Conservation (phyloP, 192 early-diverging fungal species). For the Backusella psychrophila region DNA sequence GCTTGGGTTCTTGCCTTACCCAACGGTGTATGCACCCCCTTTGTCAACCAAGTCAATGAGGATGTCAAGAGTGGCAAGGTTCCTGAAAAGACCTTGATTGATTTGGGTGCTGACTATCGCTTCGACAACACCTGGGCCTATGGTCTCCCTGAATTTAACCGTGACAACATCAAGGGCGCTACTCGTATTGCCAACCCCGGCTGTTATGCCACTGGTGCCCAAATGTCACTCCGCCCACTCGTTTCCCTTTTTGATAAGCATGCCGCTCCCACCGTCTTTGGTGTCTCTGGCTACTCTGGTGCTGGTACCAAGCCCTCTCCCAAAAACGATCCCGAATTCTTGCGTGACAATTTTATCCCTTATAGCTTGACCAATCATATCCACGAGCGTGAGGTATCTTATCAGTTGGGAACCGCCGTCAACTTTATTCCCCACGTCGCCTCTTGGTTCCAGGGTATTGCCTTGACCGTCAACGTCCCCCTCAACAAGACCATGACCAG, state of each 20-base stretch:
- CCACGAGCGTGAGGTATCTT: constrained; percentile 90
- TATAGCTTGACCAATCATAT: constrained; percentile 94
- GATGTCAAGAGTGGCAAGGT: constrained; percentile 48
- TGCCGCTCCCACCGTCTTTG: constrained; percentile 79
- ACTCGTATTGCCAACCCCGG: constrained; percentile 92
- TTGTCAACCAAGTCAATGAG: constrained; percentile 75
- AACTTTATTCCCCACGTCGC: constrained; percentile 92
- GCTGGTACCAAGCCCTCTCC: constrained; percentile 96
- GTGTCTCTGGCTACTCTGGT: constrained; percentile 97
- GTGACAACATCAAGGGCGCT: constrained; percentile 58
- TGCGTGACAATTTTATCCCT: constrained; percentile 89
- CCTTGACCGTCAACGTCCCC: constrained; percentile 87
- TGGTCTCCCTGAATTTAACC: constrained; percentile 83
- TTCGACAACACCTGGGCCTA: constrained; percentile 89
- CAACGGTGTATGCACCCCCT: constrained; percentile 92
- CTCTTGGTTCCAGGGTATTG: constrained; percentile 92
- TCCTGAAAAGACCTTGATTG: constrained; percentile 71
- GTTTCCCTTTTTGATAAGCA: constrained; percentile 56
- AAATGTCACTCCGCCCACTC: constrained; percentile 86
- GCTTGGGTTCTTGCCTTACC: constrained; percentile 97
- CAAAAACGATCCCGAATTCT: constrained; percentile 89
- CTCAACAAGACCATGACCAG: constrained; percentile 70
- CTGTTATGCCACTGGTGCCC: constrained; percentile 98
- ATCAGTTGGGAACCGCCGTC: constrained; percentile 64
- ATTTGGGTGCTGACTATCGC: constrained; percentile 92